Conservation (phyloP, 345 rosid genomes). For the Murraya paniculata region DNA sequence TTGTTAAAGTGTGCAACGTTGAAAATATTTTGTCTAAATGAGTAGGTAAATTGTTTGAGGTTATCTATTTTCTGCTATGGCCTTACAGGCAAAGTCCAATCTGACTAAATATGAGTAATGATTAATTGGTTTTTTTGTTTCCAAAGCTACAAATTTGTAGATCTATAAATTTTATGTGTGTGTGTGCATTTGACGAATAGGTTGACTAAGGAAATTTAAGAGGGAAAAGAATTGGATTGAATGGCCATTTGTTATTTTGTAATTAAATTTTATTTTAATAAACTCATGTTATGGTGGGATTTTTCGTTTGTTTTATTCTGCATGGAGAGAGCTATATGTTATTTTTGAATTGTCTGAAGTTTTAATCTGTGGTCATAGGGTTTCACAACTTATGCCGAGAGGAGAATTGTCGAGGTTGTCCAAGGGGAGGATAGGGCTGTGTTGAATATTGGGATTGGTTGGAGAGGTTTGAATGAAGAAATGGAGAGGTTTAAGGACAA, state of each 20-base stretch:
- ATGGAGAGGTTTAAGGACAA: slow-evolving; percentile 85
- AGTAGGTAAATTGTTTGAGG: slow-evolving; percentile 16
- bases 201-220: not conserved
- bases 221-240: slow-evolving; percentile 4
- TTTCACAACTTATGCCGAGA: slow-evolving; percentile 90
- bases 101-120: not conserved
- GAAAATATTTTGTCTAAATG: slow-evolving; percentile 88
- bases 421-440: slow-evolving; percentile 79
- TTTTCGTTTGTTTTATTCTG: not conserved
- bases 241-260: not conserved
- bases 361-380: slow-evolving; percentile 47
- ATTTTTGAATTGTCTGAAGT: not conserved
- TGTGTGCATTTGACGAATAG: not conserved
- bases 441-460: slow-evolving; percentile 79
- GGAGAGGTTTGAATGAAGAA: slow-evolving; percentile 72
- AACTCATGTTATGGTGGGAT: not conserved
- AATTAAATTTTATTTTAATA: not conserved
- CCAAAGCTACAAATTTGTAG: not conserved
- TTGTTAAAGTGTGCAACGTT: not conserved
- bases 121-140: not conserved
- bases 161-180: not conserved
- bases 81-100: not conserved
- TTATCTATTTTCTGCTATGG: not conserved
- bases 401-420: slow-evolving; percentile 93
- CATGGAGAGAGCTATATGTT: not conserved